These are phyloP conservation scores for Camillea tinctor DNA, from an alignment of 2,329 filamentous ascomycete species.

Conservation along the genomic window DNA sequence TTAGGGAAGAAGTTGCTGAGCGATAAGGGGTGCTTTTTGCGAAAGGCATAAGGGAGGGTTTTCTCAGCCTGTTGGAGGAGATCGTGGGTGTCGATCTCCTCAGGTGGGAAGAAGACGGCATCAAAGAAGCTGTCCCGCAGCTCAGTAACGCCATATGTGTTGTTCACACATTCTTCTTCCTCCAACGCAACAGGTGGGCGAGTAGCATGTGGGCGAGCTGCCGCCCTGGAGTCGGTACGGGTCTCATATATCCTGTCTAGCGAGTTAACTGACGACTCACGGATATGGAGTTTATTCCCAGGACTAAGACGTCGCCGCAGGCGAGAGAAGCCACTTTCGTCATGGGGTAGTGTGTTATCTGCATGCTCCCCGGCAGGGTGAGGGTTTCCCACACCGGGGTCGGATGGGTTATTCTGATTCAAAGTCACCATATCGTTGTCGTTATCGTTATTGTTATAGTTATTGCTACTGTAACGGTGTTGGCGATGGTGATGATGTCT, in stretches of 20 bases:
- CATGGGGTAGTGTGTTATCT: background rate
- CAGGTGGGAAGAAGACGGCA: conserved; percentile 45
- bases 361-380: background rate
- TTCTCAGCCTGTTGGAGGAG: conserved; percentile 41
- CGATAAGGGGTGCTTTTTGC: conserved; percentile 47
- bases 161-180: conserved; percentile 33
- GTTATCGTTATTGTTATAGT: background rate
- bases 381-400: background rate
- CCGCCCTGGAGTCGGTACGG: conserved; percentile 14
- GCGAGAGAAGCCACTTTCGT: conserved; percentile 13
- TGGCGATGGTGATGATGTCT: too few species aligned
- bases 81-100: conserved; percentile 37
- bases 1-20: conserved; percentile 45
- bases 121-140: conserved; percentile 48
- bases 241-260: conserved; percentile 31
- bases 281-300: conserved; percentile 12
- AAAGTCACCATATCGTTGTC: background rate
- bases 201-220: conserved; percentile 8
- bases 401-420: background rate
- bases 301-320: conserved; percentile 23
- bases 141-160: conserved; percentile 44
- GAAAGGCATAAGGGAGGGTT: conserved; percentile 47
- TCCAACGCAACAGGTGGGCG: conserved; percentile 16
- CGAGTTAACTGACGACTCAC: conserved; percentile 26
- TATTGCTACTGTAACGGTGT: background rate